Base-by-base conservation (phyloP, 2,329 filamentous ascomycete species). In the Aspergillus transmontanensis region DNA sequence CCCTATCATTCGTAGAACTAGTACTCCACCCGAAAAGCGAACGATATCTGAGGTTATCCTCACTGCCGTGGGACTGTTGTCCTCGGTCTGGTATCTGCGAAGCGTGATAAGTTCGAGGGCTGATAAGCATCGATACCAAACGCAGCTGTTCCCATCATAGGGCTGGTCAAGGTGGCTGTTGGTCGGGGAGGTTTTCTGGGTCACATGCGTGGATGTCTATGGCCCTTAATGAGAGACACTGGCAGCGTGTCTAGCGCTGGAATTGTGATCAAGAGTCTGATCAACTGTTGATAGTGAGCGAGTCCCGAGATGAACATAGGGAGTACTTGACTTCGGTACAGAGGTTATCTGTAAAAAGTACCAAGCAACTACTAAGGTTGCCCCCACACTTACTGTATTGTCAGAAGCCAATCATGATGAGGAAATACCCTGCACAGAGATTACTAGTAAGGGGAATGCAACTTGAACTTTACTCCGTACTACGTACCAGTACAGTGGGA, bases 31-130 rank as follows among this genome's bases (percentile, higher is more conserved):
- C 77, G 23, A 72, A 66, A 51, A 79, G 67, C 21, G 77, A 73
- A 59, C 69, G 67, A 60, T 75, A 79, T 60, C 62, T 70, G 21
- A 66, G 68, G 23, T 59, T 65, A 58, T 63, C 73, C 43, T 70
- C 68, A 58, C 67, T 64, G 61, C 63, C 68, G 59, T 58, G 59
- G 26, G 64, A 34, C 41, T 64, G 50, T 61, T 71, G 64, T 57
- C 68, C 70, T 65, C 70, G 72, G 67, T 78, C 76, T 69, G 72
- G 71, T 16, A 61, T 74, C 66, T 81, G 80, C 48, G 79, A 76
- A 53, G 78, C 75, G 36, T 70, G 73, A 70, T 81, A 82, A 30
- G 75, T 79, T 64, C 78, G 77, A 57, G 79, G 73, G 63, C 75
- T 79, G 66, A 81, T 73, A 61, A 82, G 74, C 80, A 82, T 82